phyloP scores from a whole-genome alignment of 495 filamentous ascomycete species.

The Podospora appendiculata region DNA sequence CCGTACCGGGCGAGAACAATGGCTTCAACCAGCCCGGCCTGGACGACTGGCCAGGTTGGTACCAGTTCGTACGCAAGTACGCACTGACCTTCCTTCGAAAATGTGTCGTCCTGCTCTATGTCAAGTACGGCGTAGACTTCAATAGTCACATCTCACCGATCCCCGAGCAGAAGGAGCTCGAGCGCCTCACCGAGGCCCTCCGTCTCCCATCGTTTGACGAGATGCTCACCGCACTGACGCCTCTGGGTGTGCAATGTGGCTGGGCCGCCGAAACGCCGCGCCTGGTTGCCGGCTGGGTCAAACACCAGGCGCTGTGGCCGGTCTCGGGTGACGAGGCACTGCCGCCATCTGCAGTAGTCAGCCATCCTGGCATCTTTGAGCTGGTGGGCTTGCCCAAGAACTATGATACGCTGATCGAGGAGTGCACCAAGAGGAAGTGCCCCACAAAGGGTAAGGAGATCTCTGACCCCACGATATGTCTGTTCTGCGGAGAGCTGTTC shows the following conservation, averaged over 20 bases:
- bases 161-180: slow-evolving; percentile 67
- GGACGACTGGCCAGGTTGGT: slow-evolving; percentile 32
- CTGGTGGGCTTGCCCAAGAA: slow-evolving; percentile 86
- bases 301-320: slow-evolving; percentile 44
- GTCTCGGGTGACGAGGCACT: slow-evolving; percentile 6
- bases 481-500: slow-evolving; percentile 94
- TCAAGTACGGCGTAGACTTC: slow-evolving; percentile 83
- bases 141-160: slow-evolving; percentile 61
- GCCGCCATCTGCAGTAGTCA: slow-evolving; percentile 39
- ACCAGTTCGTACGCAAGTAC: slow-evolving; percentile 60
- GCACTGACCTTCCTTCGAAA: slow-evolving; percentile 88
- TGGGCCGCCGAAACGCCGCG: slow-evolving; percentile 28
- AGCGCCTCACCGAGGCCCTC: slow-evolving; percentile 66
- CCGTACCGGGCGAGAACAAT: slow-evolving; percentile 18
- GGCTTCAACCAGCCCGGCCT: slow-evolving; percentile 37
- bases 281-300: slow-evolving; percentile 74
- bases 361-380: slow-evolving; percentile 89
- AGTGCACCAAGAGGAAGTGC: slow-evolving; percentile 76
- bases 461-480: slow-evolving; percentile 79
- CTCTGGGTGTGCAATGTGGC: slow-evolving; percentile 30
- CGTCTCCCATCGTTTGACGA: slow-evolving; percentile 73
- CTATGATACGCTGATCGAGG: slow-evolving; percentile 87
- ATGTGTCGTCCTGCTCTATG: slow-evolving; percentile 70
- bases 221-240: slow-evolving; percentile 50
- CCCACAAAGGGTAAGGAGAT: slow-evolving; percentile 86